A percentile compares a stretch with the other conserved stretches of the same genome.
Evolutionary conservation across 257 asterid genomes (phyloP).

Genomic region (Salvia miltiorrhiza): DNA sequence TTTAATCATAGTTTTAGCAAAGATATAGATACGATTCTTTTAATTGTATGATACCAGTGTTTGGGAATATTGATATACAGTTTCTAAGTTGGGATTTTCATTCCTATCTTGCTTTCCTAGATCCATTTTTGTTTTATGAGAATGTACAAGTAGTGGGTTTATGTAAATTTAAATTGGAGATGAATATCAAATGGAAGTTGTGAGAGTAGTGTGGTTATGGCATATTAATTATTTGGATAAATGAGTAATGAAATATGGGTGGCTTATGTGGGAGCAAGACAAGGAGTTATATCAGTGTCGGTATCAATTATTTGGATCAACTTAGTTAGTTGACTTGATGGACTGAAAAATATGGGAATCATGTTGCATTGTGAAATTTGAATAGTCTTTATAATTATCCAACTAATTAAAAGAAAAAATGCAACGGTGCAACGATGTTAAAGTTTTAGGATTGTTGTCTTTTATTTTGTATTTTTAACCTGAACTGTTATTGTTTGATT

Average conservation of each 20-base stretch:
- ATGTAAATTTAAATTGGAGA: too few species aligned
- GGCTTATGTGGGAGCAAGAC: not conserved
- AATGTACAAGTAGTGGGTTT: too few species aligned
- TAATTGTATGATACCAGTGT: conserved; percentile 27
- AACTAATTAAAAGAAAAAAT: too few species aligned
- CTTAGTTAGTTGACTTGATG: not conserved
- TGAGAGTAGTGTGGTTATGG: not conserved
- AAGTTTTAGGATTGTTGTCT: too few species aligned
- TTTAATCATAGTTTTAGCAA: not conserved
- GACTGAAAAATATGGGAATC: not conserved
- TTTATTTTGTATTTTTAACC: too few species aligned
- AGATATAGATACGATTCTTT: conserved; percentile 31
- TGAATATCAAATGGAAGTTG: not conserved
- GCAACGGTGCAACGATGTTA: too few species aligned
- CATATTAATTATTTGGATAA: too few species aligned
- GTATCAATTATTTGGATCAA: not conserved
- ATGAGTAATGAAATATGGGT: not conserved
- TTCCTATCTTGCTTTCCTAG: not conserved
- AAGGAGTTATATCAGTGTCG: not conserved
- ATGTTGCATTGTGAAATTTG: not conserved
- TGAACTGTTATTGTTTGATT: too few species aligned
- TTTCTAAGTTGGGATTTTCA: conserved; percentile 2
- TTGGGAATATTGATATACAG: conserved; percentile 16
- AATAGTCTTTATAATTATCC: too few species aligned
- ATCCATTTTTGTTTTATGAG: not conserved